Evolutionary conservation across 2,329 filamentous ascomycete species (phyloP).

Genomic region (Hymenoscyphus fraxineus): DNA sequence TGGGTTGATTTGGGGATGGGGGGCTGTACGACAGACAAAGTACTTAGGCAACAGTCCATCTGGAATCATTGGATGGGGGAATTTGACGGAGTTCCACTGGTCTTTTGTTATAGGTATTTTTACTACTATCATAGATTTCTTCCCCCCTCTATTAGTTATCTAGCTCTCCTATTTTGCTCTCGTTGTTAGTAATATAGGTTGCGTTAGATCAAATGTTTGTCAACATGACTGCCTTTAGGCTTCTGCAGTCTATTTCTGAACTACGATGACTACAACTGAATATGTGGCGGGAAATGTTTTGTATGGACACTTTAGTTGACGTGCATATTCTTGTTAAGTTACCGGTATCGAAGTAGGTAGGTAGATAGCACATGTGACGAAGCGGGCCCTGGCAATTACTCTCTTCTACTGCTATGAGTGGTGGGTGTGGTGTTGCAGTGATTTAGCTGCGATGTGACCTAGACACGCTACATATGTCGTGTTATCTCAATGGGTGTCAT

Average conservation of each 20-base stretch:
- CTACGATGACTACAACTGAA: background rate
- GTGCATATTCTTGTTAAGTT: background rate
- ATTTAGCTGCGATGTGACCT: background rate
- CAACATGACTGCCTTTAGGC: background rate
- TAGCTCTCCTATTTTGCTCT: background rate
- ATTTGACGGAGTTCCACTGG: too few species aligned
- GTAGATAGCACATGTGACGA: background rate
- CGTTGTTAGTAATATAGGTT: background rate
- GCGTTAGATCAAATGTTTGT: background rate
- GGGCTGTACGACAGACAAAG: background rate
- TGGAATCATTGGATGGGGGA: too few species aligned
- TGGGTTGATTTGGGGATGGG: background rate
- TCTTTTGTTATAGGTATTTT: background rate
- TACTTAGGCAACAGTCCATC: background rate
- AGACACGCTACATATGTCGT: background rate
- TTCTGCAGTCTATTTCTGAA: background rate
- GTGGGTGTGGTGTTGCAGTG: background rate
- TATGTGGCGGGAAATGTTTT: background rate
- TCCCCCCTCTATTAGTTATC: background rate
- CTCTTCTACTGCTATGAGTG: background rate
- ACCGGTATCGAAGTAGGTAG: conserved; percentile 1
- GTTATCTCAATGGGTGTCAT: background rate
- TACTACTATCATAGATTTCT: background rate
- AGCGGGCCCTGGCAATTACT: background rate
- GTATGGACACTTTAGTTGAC: background rate